A percentile compares a stretch with the other conserved stretches of the same genome.
Evolutionary conservation across 495 filamentous ascomycete species (phyloP).

Genomic region (Terfezia boudieri): DNA sequence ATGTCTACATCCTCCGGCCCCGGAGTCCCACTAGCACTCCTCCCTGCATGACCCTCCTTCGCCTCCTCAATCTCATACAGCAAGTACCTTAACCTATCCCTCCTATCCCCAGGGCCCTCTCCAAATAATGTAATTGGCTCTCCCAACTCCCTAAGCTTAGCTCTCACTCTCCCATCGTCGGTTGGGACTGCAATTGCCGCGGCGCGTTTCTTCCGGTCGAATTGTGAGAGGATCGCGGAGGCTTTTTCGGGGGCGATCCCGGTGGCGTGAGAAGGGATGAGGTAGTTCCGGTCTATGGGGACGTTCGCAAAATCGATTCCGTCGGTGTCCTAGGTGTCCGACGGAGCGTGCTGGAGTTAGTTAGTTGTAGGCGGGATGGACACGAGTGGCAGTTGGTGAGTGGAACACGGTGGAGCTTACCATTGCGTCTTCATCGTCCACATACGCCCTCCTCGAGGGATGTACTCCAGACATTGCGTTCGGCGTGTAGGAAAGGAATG

Average conservation of each 20-base stretch:
- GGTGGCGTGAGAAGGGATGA: constrained; percentile 43
- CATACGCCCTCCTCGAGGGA: constrained; percentile 82
- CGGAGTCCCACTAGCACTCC: constrained; percentile 38
- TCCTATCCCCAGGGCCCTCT: constrained; percentile 64
- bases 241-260: constrained; percentile 75
- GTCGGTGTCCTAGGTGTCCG: constrained; percentile 26
- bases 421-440: constrained; percentile 56
- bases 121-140: constrained; percentile 92
- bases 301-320: constrained; percentile 59
- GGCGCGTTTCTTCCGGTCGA: constrained; percentile 68
- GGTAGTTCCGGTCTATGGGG: constrained; percentile 72
- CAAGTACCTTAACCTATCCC: constrained; percentile 69
- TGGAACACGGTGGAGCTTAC: constrained; percentile 28
- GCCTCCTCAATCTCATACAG: constrained; percentile 41
- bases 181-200: constrained; percentile 89
- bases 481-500: background rate
- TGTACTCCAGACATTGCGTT: constrained; percentile 32
- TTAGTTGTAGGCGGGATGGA: background rate
- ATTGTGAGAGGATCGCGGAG: constrained; percentile 70
- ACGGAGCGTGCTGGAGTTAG: constrained; percentile 17
- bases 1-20: constrained; percentile 31
- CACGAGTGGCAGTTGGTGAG: constrained; percentile 1
- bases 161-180: constrained; percentile 69
- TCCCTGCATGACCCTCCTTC: constrained; percentile 30
- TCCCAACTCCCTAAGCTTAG: constrained; percentile 56